Evolutionary conservation across 345 rosid species (phyloP).

Genomic region (Camelina sativa): DNA sequence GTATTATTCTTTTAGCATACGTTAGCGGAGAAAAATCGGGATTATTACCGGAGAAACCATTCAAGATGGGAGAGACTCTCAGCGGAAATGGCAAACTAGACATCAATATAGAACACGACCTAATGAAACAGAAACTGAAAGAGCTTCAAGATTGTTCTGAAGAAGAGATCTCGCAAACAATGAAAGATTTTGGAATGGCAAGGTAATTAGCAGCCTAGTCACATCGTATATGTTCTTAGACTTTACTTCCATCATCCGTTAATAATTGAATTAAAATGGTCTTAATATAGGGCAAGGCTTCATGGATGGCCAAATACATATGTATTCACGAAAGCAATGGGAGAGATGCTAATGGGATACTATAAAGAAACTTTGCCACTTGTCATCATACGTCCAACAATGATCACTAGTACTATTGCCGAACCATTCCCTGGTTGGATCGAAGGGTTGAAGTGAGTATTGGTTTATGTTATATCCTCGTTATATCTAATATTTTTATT

Average conservation of each 20-base stretch:
- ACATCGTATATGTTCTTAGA: not conserved
- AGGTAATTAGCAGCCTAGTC: slow-evolving; percentile 26
- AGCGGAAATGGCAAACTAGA: slow-evolving; percentile 32
- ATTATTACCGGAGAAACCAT: slow-evolving; percentile 42
- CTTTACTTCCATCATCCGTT: not conserved
- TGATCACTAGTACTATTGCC: slow-evolving; percentile 66
- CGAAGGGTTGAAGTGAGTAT: slow-evolving; percentile 68
- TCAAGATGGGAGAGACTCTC: slow-evolving; percentile 43
- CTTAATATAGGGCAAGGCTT: slow-evolving; percentile 55
- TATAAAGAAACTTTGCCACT: slow-evolving; percentile 59
- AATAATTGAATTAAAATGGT: not conserved
- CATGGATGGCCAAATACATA: slow-evolving; percentile 91
- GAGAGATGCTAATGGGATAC: slow-evolving; percentile 70
- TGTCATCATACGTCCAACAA: slow-evolving; percentile 69
- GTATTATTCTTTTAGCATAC: slow-evolving; percentile 34
- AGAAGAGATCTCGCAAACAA: slow-evolving; percentile 37
- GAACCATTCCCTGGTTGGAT: slow-evolving; percentile 93
- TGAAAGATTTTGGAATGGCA: slow-evolving; percentile 49
- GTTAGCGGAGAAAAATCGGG: slow-evolving; percentile 40
- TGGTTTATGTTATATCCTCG: not conserved
- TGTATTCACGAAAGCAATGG: slow-evolving; percentile 87
- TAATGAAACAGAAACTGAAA: slow-evolving; percentile 43
- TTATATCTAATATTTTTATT: not conserved
- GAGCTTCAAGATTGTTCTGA: slow-evolving; percentile 39
- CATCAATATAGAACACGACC: slow-evolving; percentile 33